Base-by-base conservation (phyloP, 2,329 filamentous ascomycete genomes). In the Exophiala phaeomuriformis region DNA sequence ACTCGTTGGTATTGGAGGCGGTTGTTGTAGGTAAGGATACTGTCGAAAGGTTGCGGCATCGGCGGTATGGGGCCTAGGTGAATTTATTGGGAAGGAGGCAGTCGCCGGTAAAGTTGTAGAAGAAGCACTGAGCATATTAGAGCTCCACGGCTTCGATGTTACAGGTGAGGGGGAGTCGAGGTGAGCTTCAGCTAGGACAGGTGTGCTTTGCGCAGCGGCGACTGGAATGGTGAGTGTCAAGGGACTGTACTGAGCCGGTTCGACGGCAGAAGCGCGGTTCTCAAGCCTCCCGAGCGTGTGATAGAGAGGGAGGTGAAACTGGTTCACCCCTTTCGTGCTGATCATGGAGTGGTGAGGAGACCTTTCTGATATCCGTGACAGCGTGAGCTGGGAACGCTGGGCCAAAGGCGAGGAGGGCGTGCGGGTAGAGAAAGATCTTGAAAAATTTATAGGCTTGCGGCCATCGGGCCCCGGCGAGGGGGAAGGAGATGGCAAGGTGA, bases 291-390 rank as follows among this genome's bases (percentile, higher is more conserved):
- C 43, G 31, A 59, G 49, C 3, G 51, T 39, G 19, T 55, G 49
- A 35, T 52, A 44, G 5, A 54, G 53, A 41, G 43, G 50, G 8
- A 42, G 51, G 10, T 29, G 37, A 9, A 35, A 36, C 12, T 30
- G 32, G 10, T 46, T 48, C n/a, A 29, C 4, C 9, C 19, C 39
- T 28, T 19, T 44, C 30, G 29, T 47, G 46, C 53, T 55, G 31
- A 58, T 58, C 51, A 60, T 58, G 5, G 60, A 60, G 10, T 52
- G 45, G 47, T 58, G 60, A 4, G 58, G 55, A 39, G 60, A 62
- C 28, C 51, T 52, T 49, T 62, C 60, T 36, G 57, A 58, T 44
- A 62, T 62, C 12, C 55, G 49, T 35, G 57, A 62, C 9, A 62
- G 46, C 4, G 55, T 60, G 32, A 43, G 41, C 27, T 59, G 57